Evolutionary conservation across 768 basidiomycete genomes (phyloP).

Genomic region (Mycena belliarum): DNA sequence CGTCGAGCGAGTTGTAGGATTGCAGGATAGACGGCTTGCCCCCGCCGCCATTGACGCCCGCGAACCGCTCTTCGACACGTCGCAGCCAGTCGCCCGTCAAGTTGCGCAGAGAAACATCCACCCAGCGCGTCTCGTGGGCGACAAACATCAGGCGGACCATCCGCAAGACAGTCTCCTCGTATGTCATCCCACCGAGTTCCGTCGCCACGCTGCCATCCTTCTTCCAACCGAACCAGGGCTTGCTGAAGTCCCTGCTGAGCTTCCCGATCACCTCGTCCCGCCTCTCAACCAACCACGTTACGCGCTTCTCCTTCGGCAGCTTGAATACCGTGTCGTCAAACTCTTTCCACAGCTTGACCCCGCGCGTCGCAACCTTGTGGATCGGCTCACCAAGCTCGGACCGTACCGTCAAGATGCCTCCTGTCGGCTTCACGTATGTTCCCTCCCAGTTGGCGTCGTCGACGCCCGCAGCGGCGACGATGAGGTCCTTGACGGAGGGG

Average conservation of each 20-base stretch:
- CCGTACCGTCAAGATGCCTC: constrained; percentile 93
- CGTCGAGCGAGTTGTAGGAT: constrained; percentile 82
- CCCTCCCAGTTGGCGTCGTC: constrained; percentile 90
- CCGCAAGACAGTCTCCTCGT: constrained; percentile 91
- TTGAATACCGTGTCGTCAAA: constrained; percentile 97
- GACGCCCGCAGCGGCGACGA: constrained; percentile 92
- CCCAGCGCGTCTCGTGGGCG: constrained; percentile 87
- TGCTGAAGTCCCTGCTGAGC: constrained; percentile 93
- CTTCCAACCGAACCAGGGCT: constrained; percentile 98
- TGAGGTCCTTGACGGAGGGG: constrained; percentile 93
- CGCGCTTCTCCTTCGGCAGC: constrained; percentile 93
- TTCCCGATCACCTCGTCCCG: constrained; percentile 88
- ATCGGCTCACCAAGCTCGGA: constrained; percentile 99
- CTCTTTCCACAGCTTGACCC: constrained; percentile 97
- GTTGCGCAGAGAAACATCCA: constrained; percentile 89
- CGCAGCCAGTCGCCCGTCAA: constrained; percentile 96
- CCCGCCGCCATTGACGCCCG: constrained; percentile 77
- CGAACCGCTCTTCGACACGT: constrained; percentile 93
- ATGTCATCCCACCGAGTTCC: constrained; percentile 96
- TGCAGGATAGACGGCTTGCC: constrained; percentile 82
- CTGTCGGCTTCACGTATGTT: constrained; percentile 91
- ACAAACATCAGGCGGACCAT: constrained; percentile 96
- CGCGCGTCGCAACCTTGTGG: constrained; percentile 97
- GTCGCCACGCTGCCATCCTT: constrained; percentile 83
- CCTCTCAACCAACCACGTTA: constrained; percentile 82